These are phyloP conservation scores for Magnolia sinica DNA, from an alignment of 164 flowering plant genomes.

Conservation along the genomic window DNA sequence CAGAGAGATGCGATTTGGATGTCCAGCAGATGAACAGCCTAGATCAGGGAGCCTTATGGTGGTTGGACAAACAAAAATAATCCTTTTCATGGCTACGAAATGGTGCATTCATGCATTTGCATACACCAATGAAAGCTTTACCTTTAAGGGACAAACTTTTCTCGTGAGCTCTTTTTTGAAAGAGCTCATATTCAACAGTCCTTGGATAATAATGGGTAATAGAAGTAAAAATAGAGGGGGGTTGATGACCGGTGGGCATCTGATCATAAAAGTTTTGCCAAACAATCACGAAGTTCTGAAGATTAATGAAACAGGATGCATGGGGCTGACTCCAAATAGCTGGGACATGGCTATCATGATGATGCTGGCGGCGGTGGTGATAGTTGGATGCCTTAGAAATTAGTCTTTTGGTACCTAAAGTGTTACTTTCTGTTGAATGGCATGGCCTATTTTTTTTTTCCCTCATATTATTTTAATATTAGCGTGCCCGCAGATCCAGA, in stretches of 20 bases:
- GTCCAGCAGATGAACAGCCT: too few relatives aligned
- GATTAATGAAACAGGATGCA: not conserved
- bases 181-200: not conserved
- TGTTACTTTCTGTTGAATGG: not conserved
- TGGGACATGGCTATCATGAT: not conserved
- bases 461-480: not conserved
- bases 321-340: not conserved
- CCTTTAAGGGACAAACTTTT: not conserved
- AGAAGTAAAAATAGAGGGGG: not conserved
- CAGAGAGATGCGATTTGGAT: too few relatives aligned
- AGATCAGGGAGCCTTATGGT: too few relatives aligned
- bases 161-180: not conserved
- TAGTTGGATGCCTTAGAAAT: not conserved
- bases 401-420: not conserved
- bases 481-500: slow-evolving; percentile 56
- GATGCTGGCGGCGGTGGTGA: not conserved
- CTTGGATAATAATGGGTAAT: not conserved
- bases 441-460: not conserved
- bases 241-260: not conserved
- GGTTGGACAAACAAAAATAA: too few relatives aligned
- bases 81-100: not conserved
- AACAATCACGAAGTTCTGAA: not conserved
- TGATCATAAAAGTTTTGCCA: not conserved
- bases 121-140: not conserved
- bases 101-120: not conserved